These are phyloP conservation scores for Rosellinia necatrix DNA, from an alignment of 2,329 filamentous ascomycete genomes.

Conservation along the genomic window DNA sequence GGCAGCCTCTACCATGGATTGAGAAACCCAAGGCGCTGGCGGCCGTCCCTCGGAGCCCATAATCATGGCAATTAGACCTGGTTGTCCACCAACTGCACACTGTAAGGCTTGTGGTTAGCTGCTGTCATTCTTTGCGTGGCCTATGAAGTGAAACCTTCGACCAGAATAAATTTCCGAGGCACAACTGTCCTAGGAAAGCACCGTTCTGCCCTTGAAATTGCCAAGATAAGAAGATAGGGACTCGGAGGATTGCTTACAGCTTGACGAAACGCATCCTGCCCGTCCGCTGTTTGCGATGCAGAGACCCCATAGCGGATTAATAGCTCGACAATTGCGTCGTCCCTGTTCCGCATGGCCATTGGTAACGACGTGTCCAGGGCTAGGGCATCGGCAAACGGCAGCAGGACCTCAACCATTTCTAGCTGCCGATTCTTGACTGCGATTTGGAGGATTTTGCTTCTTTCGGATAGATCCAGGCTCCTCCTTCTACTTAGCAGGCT, in stretches of 20 bases:
- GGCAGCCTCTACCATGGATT: constrained; percentile 57
- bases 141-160: not conserved
- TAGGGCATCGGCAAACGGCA: constrained; percentile 56
- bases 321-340: constrained; percentile 50
- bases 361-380: constrained; percentile 57
- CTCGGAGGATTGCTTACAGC: constrained; percentile 28
- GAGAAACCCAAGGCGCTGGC: constrained; percentile 48
- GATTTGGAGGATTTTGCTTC: constrained; percentile 55
- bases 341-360: constrained; percentile 51
- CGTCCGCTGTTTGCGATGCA: constrained; percentile 51
- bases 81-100: constrained; percentile 51
- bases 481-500: constrained; percentile 54
- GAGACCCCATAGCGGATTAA: constrained; percentile 58
- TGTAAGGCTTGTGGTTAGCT: not conserved
- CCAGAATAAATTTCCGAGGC: not conserved
- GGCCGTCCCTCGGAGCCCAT: constrained; percentile 56
- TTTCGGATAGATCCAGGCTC: constrained; percentile 56
- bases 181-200: not conserved
- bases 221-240: not conserved
- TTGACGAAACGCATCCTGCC: constrained; percentile 58
- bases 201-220: too few species aligned
- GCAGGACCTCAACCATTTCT: constrained; percentile 59
- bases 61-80: constrained; percentile 53
- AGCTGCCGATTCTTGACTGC: constrained; percentile 55
- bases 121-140: not conserved